Evolutionary conservation across 164 flowering plant species (phyloP), one percentile per base, ranked within the genome.

Genomic region (Cinnamomum micranthum): DNA sequence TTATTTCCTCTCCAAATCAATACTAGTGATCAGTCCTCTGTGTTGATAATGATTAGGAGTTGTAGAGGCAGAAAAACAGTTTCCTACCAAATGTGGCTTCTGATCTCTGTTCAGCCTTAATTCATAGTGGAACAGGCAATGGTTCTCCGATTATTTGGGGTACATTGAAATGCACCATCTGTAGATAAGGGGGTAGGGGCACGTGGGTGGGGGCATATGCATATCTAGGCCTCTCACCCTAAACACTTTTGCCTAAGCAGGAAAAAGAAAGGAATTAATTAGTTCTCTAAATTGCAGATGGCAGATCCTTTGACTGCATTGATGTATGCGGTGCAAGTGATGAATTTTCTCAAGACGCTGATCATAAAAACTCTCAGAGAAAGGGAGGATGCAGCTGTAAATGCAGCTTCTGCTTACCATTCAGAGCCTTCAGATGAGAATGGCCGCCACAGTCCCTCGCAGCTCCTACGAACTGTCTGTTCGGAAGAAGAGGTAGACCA

Each of bases 291-390:
- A 59, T 70, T 85, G 84, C 87, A 92, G 97, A 92, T 92, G 95
- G 91, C 87, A n/a, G 97, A 92, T 82, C 97, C 97, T 63, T 83
- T 92, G 75, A 90, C 91, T 60, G 95, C 97, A 68, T 72, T 92
- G 85, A 91, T 90, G 93, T 89, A 92, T 80, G 95, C 93, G 6
- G 97, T 90, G 66, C 97, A 92, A 87, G 94, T 92, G 73, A 90
- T 92, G 97, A 92, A 92, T 80, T 92, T 90, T 77, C 90, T 92
- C 50, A 90, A 88, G 85, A 87, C 83, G 13, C 88, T 92, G 58
- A 87, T 92, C 35, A 23, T 80, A 17, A 89, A 78, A 81, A 87
- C 86, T 1, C 80, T 92, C 19, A 83, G 76, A 71, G 93, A 85
- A 73, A 84, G 97, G 74, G 85, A 86, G 78, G 93, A 88, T 69